Conservation (phyloP, 2,329 filamentous ascomycete species). For the Colletotrichum zoysiae region DNA sequence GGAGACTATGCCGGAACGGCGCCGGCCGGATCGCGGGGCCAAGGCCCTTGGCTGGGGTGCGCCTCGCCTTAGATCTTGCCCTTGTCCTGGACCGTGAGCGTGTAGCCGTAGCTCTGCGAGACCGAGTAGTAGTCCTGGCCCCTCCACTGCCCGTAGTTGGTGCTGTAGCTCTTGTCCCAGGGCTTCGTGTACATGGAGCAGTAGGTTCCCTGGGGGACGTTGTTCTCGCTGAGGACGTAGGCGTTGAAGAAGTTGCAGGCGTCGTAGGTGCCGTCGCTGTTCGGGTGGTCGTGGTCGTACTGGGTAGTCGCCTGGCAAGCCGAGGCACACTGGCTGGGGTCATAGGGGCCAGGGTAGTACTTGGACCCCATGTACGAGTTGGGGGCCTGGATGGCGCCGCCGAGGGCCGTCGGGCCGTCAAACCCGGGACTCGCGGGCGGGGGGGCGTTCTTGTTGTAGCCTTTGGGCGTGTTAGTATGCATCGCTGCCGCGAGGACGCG, state of each 20-base stretch:
- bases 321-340: conserved; percentile 23
- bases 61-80: not conserved
- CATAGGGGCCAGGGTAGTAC: conserved; percentile 13
- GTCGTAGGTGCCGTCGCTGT: conserved; percentile 27
- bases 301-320: conserved; percentile 27
- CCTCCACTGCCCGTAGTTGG: conserved; percentile 35
- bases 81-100: conserved; percentile 2
- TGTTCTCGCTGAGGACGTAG: conserved; percentile 28
- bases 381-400: conserved; percentile 24
- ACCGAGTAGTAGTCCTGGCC: conserved; percentile 28
- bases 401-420: not conserved
- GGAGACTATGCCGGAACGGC: not conserved
- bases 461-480: not conserved
- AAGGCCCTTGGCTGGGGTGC: not conserved
- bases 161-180: conserved; percentile 35
- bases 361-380: conserved; percentile 25
- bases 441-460: conserved; percentile 12
- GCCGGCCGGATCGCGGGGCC: not conserved
- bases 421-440: not conserved
- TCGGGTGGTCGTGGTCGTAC: conserved; percentile 29
- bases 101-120: conserved; percentile 31
- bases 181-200: conserved; percentile 30
- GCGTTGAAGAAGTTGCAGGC: conserved; percentile 39
- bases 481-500: too few relatives aligned
- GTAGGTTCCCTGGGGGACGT: conserved; percentile 21